Evolutionary conservation across 345 rosid genomes (phyloP).

Genomic region (Tarenaya hassleriana): DNA sequence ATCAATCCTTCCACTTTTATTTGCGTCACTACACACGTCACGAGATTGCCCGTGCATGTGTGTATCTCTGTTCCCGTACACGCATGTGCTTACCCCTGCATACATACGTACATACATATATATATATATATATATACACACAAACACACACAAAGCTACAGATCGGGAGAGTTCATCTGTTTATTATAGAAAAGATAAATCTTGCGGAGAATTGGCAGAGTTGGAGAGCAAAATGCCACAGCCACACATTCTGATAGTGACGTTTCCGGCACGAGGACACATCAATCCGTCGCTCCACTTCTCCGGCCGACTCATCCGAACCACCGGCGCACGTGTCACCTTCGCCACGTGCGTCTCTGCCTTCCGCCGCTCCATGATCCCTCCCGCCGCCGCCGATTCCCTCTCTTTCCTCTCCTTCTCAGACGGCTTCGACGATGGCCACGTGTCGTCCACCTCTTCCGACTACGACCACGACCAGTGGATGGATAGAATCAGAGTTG

Average conservation of each 20-base stretch:
- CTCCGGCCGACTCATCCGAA: conserved; percentile 42
- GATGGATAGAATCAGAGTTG: conserved; percentile 18
- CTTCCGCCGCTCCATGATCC: conserved; percentile 30
- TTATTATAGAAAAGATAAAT: too few species aligned
- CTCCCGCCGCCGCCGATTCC: conserved; percentile 23
- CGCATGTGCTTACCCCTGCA: too few species aligned
- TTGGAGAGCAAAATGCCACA: conserved; percentile 18
- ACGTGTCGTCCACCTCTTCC: conserved; percentile 12
- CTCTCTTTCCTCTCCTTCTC: conserved; percentile 54
- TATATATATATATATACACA: too few species aligned
- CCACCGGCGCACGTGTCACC: conserved; percentile 45
- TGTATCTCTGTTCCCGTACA: too few species aligned
- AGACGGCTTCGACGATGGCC: conserved; percentile 55
- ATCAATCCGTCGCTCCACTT: conserved; percentile 65
- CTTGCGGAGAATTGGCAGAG: too few species aligned
- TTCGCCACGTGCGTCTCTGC: conserved; percentile 34
- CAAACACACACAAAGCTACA: too few species aligned
- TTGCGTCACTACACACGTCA: too few species aligned
- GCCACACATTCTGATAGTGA: conserved; percentile 46
- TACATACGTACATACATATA: too few species aligned
- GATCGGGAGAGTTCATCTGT: too few species aligned
- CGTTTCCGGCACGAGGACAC: conserved; percentile 63
- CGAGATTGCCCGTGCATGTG: too few species aligned
- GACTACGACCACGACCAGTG: conserved; percentile 13
- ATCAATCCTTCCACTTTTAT: too few species aligned